Percentiles rank a stretch among this genome's conserved stretches.
phyloP scores from a whole-genome alignment of 2,329 filamentous ascomycete species.

The Exophiala dermatitidis region DNA sequence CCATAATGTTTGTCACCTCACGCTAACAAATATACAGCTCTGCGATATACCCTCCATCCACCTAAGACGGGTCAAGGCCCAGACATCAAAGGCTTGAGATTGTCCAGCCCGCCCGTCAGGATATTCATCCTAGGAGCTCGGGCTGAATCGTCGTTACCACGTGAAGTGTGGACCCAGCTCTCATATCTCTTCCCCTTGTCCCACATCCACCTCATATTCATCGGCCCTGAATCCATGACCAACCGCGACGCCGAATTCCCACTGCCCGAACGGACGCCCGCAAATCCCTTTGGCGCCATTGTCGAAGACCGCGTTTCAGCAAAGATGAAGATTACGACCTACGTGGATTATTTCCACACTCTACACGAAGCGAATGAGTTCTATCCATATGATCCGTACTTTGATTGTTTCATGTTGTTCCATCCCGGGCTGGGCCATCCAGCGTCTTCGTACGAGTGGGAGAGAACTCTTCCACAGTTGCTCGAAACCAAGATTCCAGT shows the following conservation, averaged over 20 bases:
- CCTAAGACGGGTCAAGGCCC: slow-evolving; percentile 70
- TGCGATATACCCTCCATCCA: slow-evolving; percentile 90
- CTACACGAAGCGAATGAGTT: slow-evolving; percentile 87
- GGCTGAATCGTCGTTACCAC: slow-evolving; percentile 92
- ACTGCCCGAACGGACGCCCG: slow-evolving; percentile 71
- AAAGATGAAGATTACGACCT: slow-evolving; percentile 93
- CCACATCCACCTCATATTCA: slow-evolving; percentile 86
- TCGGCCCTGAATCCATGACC: slow-evolving; percentile 91
- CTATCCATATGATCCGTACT: slow-evolving; percentile 93
- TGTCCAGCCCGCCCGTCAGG: slow-evolving; percentile 79
- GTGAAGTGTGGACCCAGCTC: slow-evolving; percentile 89
- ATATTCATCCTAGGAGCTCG: slow-evolving; percentile 90
- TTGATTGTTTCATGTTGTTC: slow-evolving; percentile 95
- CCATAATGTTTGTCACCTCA: slow-evolving; percentile 7
- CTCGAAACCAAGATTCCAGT: slow-evolving; percentile 94
- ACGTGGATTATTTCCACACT: slow-evolving; percentile 96
- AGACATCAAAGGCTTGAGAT: slow-evolving; percentile 64
- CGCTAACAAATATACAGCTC: slow-evolving; percentile 47
- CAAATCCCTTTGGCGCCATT: slow-evolving; percentile 88
- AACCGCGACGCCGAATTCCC: slow-evolving; percentile 92
- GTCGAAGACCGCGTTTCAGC: slow-evolving; percentile 84
- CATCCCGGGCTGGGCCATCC: slow-evolving; percentile 95
- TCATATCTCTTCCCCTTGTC: slow-evolving; percentile 90
- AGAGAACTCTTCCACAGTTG: slow-evolving; percentile 77
- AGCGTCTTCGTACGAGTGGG: slow-evolving; percentile 88